phyloP scores from a whole-genome alignment of 78 protist species.

The Guillardia theta region DNA sequence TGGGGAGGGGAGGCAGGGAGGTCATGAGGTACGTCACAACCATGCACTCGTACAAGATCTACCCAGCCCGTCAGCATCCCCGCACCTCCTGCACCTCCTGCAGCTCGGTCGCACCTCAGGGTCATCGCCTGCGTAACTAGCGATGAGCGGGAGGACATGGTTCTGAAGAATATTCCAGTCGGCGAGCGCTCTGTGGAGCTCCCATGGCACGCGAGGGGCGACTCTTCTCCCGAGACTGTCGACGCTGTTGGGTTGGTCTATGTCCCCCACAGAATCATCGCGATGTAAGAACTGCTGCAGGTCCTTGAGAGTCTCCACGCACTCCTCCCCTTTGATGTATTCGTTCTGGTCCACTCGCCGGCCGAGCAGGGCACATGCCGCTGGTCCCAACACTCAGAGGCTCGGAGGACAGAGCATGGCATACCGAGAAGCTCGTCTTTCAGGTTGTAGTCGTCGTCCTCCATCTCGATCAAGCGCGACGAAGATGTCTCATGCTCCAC shows the following conservation, averaged over 20 bases:
- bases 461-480: no score
- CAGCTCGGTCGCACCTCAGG: conserved; percentile 31
- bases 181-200: background rate
- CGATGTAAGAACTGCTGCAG: background rate
- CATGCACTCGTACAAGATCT: conserved; percentile 28
- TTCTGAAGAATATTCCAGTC: background rate
- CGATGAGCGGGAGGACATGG: background rate
- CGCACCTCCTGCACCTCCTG: no score
- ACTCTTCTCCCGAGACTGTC: background rate
- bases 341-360: background rate
- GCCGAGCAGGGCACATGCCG: background rate
- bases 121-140: background rate
- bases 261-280: conserved; percentile 8
- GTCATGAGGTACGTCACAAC: conserved; percentile 8
- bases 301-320: background rate
- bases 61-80: no score
- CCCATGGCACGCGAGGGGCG: background rate
- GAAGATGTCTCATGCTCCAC: no score
- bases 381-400: background rate
- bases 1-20: background rate
- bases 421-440: no score
- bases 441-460: no score
- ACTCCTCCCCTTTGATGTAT: background rate
- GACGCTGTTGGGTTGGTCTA: background rate
- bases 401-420: no score